Percentiles rank a stretch among this genome's conserved stretches.
Evolutionary conservation across 2,329 filamentous ascomycete species (phyloP).

Genomic region (Hypoxylon sp.): DNA sequence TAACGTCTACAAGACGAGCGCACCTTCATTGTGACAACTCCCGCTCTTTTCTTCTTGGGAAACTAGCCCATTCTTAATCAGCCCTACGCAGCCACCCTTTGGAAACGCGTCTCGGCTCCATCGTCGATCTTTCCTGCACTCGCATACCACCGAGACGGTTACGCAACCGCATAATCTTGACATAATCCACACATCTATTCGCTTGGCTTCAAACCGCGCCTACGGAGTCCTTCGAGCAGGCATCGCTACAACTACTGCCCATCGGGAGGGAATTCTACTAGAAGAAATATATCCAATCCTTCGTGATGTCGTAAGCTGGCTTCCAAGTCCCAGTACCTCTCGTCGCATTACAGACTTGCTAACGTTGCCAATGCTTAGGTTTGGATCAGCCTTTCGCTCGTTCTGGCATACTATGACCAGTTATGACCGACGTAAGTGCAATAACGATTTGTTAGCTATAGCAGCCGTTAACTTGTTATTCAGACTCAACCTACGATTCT

Average conservation of each 20-base stretch:
- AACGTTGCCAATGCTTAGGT: slow-evolving; percentile 55
- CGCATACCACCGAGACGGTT: slow-evolving; percentile 15
- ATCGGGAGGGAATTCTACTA: slow-evolving; percentile 1
- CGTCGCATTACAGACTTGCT: slow-evolving; percentile 40
- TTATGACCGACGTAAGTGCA: slow-evolving; percentile 72
- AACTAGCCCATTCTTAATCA: slow-evolving; percentile 16
- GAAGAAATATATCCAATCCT: slow-evolving; percentile 9
- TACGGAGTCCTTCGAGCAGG: slow-evolving; percentile 17
- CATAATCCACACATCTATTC: slow-evolving; percentile 5
- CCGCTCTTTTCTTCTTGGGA: slow-evolving; percentile 18
- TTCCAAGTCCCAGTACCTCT: slow-evolving; percentile 11
- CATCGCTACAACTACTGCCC: background rate
- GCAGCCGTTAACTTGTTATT: slow-evolving; percentile 52
- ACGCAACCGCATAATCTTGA: slow-evolving; percentile 24
- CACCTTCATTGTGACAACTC: slow-evolving; percentile 24
- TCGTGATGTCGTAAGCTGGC: slow-evolving; percentile 48
- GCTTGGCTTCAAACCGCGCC: slow-evolving; percentile 3
- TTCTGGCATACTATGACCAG: slow-evolving; percentile 95
- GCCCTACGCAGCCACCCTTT: slow-evolving; percentile 26
- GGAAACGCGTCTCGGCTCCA: slow-evolving; percentile 20
- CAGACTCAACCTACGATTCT: slow-evolving; percentile 93
- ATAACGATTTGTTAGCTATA: slow-evolving; percentile 22
- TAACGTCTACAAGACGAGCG: slow-evolving; percentile 11
- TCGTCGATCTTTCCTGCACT: slow-evolving; percentile 28
- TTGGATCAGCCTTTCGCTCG: slow-evolving; percentile 81